Percentiles rank a stretch among this genome's conserved stretches.
Conservation (phyloP, 139 green algal species). For the Spirogloea muscicola region DNA sequence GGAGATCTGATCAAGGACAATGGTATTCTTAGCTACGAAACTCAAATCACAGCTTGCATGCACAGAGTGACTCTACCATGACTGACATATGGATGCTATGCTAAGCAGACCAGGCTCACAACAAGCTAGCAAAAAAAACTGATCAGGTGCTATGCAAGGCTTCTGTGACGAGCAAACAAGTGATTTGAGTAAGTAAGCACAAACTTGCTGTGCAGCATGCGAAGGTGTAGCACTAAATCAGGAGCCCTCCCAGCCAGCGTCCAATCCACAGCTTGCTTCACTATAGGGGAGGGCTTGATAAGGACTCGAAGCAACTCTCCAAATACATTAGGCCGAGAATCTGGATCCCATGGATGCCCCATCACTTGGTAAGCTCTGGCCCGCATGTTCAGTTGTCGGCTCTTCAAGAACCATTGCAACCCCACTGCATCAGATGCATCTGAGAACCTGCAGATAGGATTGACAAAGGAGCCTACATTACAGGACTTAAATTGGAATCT, state of each 20-base stretch:
- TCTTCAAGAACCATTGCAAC: slow-evolving; percentile 36
- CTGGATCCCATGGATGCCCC: slow-evolving; percentile 6
- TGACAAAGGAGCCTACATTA: neutral
- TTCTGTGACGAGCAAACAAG: too few relatives aligned
- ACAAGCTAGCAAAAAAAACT: too few relatives aligned
- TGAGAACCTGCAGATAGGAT: slow-evolving; percentile 6
- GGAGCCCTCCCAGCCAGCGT: slow-evolving; percentile 7
- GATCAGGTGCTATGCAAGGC: too few relatives aligned
- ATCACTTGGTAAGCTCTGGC: slow-evolving; percentile 3
- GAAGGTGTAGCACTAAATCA: slow-evolving; percentile 23
- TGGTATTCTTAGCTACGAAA: too few relatives aligned
- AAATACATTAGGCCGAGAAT: slow-evolving; percentile 35
- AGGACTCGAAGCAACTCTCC: slow-evolving; percentile 18
- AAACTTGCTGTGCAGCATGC: too few relatives aligned
- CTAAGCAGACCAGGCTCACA: too few relatives aligned
- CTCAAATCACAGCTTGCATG: too few relatives aligned
- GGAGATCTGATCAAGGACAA: too few relatives aligned
- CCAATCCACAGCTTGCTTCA: slow-evolving; percentile 24
- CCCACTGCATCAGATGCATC: slow-evolving; percentile 18
- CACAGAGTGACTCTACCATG: too few relatives aligned
- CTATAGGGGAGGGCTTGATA: neutral
- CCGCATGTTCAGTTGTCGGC: slow-evolving; percentile 11
- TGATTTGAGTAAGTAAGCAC: too few relatives aligned
- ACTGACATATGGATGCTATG: too few relatives aligned
- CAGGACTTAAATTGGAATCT: too few relatives aligned